A percentile compares a stretch with the other conserved stretches of the same genome.
Evolutionary conservation across 768 basidiomycete species (phyloP).

Genomic region (Mycena epipterygia): DNA sequence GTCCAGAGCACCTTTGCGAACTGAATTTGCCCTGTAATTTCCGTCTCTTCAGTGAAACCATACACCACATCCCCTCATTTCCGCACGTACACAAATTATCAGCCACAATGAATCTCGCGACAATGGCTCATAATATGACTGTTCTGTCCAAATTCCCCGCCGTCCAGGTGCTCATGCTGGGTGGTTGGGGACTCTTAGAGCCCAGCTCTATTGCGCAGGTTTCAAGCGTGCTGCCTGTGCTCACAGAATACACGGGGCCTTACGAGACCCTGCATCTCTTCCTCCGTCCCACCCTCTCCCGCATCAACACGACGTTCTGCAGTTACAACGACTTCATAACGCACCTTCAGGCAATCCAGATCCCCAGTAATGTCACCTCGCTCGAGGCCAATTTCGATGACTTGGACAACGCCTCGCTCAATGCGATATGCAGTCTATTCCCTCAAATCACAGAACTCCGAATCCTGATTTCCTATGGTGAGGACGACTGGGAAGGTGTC

Average conservation of each 20-base stretch:
- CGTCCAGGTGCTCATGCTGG: neutral
- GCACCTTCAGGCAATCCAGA: neutral
- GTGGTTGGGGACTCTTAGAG: too few relatives aligned
- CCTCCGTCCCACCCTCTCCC: neutral
- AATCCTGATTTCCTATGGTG: neutral
- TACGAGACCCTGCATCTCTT: too few relatives aligned
- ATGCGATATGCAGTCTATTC: neutral
- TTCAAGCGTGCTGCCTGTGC: too few relatives aligned
- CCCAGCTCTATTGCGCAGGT: too few relatives aligned
- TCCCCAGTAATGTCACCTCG: neutral
- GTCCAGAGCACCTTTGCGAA: conserved; percentile 4
- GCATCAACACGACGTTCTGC: neutral
- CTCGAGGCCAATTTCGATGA: neutral
- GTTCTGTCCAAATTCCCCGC: neutral
- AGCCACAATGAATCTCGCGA: neutral
- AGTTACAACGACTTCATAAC: neutral
- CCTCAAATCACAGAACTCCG: neutral
- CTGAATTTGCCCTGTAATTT: neutral
- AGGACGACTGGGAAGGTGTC: neutral
- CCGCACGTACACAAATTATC: neutral
- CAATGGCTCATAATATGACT: neutral
- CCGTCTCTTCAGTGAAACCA: neutral
- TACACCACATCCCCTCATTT: neutral
- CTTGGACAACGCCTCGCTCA: neutral
- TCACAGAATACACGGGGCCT: too few relatives aligned